These are phyloP conservation scores for Chlorella sp. DNA, from an alignment of 139 green algal genomes.

Conservation along the genomic window DNA sequence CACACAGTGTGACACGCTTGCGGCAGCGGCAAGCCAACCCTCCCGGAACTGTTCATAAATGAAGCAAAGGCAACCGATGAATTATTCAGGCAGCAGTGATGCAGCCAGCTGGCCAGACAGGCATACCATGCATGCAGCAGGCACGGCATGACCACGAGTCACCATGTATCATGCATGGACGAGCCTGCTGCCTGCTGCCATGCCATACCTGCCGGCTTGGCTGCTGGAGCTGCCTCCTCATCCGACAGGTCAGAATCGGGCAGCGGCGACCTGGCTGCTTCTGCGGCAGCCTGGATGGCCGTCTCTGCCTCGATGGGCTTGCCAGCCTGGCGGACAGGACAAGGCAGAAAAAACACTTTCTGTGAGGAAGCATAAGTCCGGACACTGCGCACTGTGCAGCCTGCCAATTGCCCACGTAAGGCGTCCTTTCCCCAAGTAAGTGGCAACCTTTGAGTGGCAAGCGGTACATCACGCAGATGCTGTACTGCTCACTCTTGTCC, in stretches of 20 bases:
- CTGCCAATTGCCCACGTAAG: no score
- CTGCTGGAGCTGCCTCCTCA: slow-evolving; percentile 1
- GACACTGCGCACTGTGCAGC: no score
- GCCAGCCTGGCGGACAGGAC: not conserved
- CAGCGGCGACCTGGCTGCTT: slow-evolving; percentile 45
- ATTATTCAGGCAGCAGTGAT: not conserved
- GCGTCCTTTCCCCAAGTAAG: no score
- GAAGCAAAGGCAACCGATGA: no score
- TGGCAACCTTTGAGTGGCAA: no score
- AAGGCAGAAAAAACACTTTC: not conserved
- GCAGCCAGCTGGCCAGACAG: not conserved
- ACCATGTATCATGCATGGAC: not conserved
- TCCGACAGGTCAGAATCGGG: slow-evolving; percentile 21
- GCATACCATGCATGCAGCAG: not conserved
- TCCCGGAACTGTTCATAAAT: no score
- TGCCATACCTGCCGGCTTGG: not conserved
- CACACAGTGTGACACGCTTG: no score
- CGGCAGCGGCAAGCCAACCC: no score
- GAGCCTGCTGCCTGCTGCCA: not conserved
- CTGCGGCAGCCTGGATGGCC: slow-evolving; percentile 35
- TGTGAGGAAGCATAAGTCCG: not conserved
- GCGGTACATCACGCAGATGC: not conserved
- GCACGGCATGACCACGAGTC: not conserved
- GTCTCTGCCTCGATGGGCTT: not conserved
- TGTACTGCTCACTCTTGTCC: not conserved